Evolutionary conservation across 352 stramenopile genomes (phyloP).

Genomic region (Phytophthora pluvialis): DNA sequence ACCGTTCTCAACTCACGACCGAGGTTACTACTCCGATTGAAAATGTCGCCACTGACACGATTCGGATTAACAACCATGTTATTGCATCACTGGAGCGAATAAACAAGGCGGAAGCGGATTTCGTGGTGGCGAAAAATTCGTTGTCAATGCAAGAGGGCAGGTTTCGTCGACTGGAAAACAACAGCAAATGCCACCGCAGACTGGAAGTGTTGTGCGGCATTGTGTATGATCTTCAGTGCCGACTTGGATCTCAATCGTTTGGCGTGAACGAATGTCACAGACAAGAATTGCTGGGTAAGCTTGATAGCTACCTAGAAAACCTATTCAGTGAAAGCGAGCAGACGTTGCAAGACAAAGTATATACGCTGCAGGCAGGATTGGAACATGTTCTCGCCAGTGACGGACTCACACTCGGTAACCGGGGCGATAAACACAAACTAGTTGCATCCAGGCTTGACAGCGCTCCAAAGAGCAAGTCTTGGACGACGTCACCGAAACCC

Average conservation of each 20-base stretch:
- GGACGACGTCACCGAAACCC: neutral
- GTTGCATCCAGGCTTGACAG: neutral
- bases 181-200: constrained; percentile 22
- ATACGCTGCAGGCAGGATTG: constrained; percentile 21
- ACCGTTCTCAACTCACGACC: neutral
- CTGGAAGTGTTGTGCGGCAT: constrained; percentile 37
- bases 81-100: constrained; percentile 40
- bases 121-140: constrained; percentile 21
- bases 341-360: constrained; percentile 30
- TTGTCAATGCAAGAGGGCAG: constrained; percentile 38
- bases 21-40: neutral
- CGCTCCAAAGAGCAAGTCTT: neutral
- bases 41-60: constrained; percentile 26
- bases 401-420: neutral
- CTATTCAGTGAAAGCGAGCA: constrained; percentile 14
- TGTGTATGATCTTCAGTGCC: constrained; percentile 45
- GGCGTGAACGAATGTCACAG: constrained; percentile 21
- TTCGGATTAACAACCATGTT: constrained; percentile 42
- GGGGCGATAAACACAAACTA: neutral
- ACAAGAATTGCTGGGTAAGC: constrained; percentile 36
- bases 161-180: constrained; percentile 29
- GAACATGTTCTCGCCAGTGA: constrained; percentile 20
- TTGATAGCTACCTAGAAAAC: constrained; percentile 37
- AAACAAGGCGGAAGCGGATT: constrained; percentile 32
- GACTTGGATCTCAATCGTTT: constrained; percentile 34